Conservation (phyloP, 345 rosid species). For the Euphorbia pulcherrima region DNA sequence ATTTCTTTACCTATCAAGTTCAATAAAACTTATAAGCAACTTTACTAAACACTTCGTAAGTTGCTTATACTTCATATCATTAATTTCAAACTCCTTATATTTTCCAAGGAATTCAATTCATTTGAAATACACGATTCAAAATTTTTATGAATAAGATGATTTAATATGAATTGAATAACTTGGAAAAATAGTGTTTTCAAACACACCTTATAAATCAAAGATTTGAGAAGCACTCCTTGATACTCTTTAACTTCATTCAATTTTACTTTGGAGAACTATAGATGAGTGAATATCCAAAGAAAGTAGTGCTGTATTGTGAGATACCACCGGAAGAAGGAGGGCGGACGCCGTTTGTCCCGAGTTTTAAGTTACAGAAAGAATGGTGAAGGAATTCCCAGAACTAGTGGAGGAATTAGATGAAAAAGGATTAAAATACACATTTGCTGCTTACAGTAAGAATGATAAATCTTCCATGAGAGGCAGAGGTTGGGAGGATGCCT, state of each 20-base stretch:
- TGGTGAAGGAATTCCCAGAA: conserved; percentile 56
- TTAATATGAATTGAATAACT: too few relatives aligned
- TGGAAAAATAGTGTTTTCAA: too few relatives aligned
- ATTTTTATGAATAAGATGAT: too few relatives aligned
- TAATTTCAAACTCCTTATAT: too few relatives aligned
- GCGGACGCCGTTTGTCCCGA: conserved; percentile 64
- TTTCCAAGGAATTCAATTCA: too few relatives aligned
- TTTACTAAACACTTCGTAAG: too few relatives aligned
- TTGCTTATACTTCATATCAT: too few relatives aligned
- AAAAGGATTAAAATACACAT: conserved; percentile 48
- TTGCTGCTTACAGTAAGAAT: conserved; percentile 38
- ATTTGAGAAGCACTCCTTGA: too few relatives aligned
- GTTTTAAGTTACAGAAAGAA: conserved; percentile 56
- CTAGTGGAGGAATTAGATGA: conserved; percentile 52
- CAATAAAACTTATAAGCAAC: too few relatives aligned
- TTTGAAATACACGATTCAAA: too few relatives aligned
- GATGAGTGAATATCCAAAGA: conserved; percentile 48
- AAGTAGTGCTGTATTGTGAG: conserved; percentile 51
- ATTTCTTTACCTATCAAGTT: too few relatives aligned
- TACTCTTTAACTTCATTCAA: background rate
- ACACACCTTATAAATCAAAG: too few relatives aligned
- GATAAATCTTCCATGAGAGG: conserved; percentile 56
- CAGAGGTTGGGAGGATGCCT: conserved; percentile 68
- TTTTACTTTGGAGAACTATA: conserved; percentile 5
- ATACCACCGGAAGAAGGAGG: conserved; percentile 59